These are phyloP conservation scores for Phytopythium cucurbitacearum DNA, from an alignment of 352 stramenopile species.

Conservation along the genomic window DNA sequence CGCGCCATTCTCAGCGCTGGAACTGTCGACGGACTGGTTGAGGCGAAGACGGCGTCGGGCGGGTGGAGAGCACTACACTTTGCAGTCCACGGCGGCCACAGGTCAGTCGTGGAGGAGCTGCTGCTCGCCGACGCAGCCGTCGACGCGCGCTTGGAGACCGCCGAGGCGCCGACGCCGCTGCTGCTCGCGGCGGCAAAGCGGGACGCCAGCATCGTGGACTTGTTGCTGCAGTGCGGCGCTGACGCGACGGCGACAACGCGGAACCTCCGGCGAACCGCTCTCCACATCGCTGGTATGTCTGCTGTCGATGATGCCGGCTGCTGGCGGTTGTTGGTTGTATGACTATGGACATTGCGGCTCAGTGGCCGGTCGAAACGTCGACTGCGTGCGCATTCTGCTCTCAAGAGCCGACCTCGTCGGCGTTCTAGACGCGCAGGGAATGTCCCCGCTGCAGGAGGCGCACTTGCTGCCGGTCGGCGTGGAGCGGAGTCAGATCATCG, in stretches of 20 bases:
- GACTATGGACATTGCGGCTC: too few species aligned
- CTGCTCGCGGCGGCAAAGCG: constrained; percentile 22
- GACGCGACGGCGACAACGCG: constrained; percentile 14
- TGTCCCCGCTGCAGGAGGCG: constrained; percentile 25
- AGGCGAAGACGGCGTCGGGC: constrained; percentile 12
- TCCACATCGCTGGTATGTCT: constrained; percentile 27
- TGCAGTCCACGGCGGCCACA: constrained; percentile 17
- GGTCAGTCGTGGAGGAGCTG: constrained; percentile 29
- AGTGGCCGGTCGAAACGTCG: background rate
- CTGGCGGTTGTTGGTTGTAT: background rate
- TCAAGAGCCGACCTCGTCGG: constrained; percentile 6
- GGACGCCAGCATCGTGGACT: constrained; percentile 16
- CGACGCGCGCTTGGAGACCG: constrained; percentile 13
- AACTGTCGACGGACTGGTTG: constrained; percentile 4
- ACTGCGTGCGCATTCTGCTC: constrained; percentile 17
- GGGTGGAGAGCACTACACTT: constrained; percentile 38
- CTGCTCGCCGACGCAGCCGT: constrained; percentile 23
- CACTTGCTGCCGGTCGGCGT: constrained; percentile 6
- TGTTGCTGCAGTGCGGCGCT: constrained; percentile 33
- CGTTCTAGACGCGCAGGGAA: constrained; percentile 14
- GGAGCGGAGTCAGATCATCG: constrained; percentile 13
- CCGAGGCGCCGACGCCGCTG: constrained; percentile 27
- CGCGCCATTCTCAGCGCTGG: constrained; percentile 5
- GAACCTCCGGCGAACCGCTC: constrained; percentile 15
- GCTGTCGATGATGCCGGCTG: constrained; percentile 5